A percentile compares a stretch with the other conserved stretches of the same genome.
Evolutionary conservation across 441 rosid genomes (phyloP).

Genomic region (Arabidopsis hybrid): DNA sequence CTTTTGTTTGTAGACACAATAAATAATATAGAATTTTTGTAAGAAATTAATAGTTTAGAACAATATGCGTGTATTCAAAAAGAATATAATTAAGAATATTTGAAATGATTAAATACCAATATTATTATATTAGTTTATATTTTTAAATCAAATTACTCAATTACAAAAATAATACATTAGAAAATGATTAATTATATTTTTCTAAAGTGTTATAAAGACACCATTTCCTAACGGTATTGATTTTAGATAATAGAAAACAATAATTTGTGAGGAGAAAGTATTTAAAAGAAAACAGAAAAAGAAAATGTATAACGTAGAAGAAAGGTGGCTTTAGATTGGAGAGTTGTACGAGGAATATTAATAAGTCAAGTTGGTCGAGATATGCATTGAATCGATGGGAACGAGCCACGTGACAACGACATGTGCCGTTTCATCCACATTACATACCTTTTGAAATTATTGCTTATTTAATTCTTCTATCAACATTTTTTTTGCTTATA

Average conservation of each 20-base stretch:
- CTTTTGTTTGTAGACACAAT: too few species aligned
- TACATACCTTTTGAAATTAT: slow-evolving; percentile 22
- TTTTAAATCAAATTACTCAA: too few species aligned
- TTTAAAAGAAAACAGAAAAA: background rate
- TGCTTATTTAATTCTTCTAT: slow-evolving; percentile 1
- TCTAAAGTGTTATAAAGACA: too few species aligned
- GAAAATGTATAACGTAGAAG: slow-evolving; percentile 28
- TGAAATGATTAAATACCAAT: too few species aligned
- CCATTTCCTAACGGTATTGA: too few species aligned
- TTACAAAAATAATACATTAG: too few species aligned
- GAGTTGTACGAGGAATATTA: slow-evolving; percentile 48
- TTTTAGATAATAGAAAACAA: background rate
- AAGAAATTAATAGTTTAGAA: too few species aligned
- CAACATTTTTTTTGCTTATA: background rate
- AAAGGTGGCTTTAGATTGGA: slow-evolving; percentile 6
- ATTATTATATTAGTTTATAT: too few species aligned
- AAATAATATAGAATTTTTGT: too few species aligned
- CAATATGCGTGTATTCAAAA: too few species aligned
- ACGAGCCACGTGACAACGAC: slow-evolving; percentile 41
- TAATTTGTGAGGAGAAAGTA: background rate
- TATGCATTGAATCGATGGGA: slow-evolving; percentile 42
- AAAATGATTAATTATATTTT: too few species aligned
- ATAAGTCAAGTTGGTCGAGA: slow-evolving; percentile 42
- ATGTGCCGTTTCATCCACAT: slow-evolving; percentile 37
- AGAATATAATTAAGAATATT: too few species aligned